Conservation (phyloP, 768 basidiomycete genomes). For the Auricularia sp. region DNA sequence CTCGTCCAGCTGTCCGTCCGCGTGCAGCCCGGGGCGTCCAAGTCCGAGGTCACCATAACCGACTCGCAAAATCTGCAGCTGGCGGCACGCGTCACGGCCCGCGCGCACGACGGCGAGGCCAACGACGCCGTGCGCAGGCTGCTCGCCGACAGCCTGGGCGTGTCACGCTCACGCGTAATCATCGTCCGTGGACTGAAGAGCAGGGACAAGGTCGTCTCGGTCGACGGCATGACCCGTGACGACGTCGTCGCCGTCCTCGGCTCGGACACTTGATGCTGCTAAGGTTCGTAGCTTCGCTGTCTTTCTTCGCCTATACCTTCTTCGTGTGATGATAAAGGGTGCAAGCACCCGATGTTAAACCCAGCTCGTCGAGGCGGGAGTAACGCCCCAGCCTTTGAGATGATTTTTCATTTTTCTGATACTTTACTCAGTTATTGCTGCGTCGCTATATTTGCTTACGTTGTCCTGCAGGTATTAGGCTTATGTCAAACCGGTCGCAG, state of each 20-base stretch:
- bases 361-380: slow-evolving; percentile 1
- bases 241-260: not conserved
- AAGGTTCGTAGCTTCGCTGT: not conserved
- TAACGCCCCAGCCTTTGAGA: slow-evolving; percentile 1
- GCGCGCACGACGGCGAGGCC: not conserved
- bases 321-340: slow-evolving; percentile 2
- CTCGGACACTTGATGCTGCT: not conserved
- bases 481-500: no score
- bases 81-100: not conserved
- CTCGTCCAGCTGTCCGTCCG: not conserved
- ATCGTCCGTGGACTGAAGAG: not conserved
- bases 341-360: not conserved
- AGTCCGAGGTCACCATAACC: not conserved
- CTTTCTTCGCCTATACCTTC: not conserved
- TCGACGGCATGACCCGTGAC: not conserved
- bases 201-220: not conserved
- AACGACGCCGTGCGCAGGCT: not conserved
- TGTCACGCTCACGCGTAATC: not conserved
- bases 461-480: no score
- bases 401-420: not conserved
- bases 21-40: not conserved
- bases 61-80: not conserved
- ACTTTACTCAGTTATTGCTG: no score
- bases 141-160: not conserved
- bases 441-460: no score